A percentile compares a stretch with the other conserved stretches of the same genome.
Conservation (phyloP, 75 land plant species). For the Pinus taeda region DNA sequence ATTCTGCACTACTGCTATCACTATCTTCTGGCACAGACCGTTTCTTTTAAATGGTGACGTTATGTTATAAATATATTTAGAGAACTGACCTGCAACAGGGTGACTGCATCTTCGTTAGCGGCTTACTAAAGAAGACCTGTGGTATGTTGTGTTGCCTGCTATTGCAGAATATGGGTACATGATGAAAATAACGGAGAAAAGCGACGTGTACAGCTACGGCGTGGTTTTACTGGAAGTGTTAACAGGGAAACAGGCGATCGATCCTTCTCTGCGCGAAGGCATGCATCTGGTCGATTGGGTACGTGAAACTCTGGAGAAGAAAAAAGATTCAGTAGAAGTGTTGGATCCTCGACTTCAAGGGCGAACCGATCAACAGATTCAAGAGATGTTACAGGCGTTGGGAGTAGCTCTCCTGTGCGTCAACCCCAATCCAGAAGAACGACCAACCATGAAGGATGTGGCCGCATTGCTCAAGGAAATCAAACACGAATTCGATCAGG, state of each 20-base stretch:
- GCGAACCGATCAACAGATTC: constrained; percentile 57
- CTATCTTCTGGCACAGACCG: no score
- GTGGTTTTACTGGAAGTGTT: constrained; percentile 77
- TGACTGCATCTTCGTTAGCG: no score
- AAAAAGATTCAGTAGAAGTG: constrained; percentile 51
- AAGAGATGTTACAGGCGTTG: constrained; percentile 78
- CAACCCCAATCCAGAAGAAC: constrained; percentile 62
- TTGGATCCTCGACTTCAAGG: constrained; percentile 56
- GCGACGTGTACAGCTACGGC: constrained; percentile 87
- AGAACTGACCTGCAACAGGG: no score
- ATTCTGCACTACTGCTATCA: no score
- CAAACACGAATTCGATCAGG: constrained; percentile 23
- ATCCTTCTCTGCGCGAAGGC: constrained; percentile 54
- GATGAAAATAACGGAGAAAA: constrained; percentile 73
- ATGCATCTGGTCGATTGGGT: constrained; percentile 74
- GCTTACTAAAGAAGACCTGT: not conserved
- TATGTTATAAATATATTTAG: no score
- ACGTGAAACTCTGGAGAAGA: constrained; percentile 42
- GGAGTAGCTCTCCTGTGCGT: constrained; percentile 84
- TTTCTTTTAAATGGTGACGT: no score
- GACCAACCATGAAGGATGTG: constrained; percentile 91
- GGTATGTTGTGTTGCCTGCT: not conserved
- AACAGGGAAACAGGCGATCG: constrained; percentile 68
- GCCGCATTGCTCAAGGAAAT: constrained; percentile 75
- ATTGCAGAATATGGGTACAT: constrained; percentile 72